phyloP scores from a whole-genome alignment of 257 asterid species.

The Craterostigma plantagineum region DNA sequence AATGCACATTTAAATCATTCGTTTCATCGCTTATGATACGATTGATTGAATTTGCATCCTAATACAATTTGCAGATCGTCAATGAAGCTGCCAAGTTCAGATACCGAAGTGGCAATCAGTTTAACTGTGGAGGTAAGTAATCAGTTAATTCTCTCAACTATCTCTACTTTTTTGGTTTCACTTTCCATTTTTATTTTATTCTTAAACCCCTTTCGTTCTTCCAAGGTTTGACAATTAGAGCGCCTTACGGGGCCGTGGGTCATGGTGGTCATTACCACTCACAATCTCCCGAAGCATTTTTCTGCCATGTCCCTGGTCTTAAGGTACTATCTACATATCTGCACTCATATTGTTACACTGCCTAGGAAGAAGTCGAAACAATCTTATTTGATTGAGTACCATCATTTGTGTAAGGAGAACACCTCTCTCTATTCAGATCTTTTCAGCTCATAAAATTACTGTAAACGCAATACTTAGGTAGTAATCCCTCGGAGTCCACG shows the following conservation, averaged over 20 bases:
- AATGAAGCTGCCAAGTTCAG: slow-evolving; percentile 97
- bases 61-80: slow-evolving; percentile 41
- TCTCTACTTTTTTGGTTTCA: too few relatives aligned
- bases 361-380: background rate
- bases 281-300: slow-evolving; percentile 97
- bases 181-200: background rate
- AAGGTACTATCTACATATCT: slow-evolving; percentile 41
- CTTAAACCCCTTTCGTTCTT: slow-evolving; percentile 7
- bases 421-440: too few relatives aligned
- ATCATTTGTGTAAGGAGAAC: background rate
- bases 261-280: slow-evolving; percentile 99
- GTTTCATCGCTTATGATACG: background rate
- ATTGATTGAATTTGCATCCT: slow-evolving; percentile 8
- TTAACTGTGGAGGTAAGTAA: slow-evolving; percentile 98
- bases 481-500: slow-evolving; percentile 92
- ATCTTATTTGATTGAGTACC: too few relatives aligned
- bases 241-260: slow-evolving; percentile 99
- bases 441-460: background rate
- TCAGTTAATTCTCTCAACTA: background rate
- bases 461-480: slow-evolving; percentile 30
- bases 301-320: slow-evolving; percentile 98
- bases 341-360: too few relatives aligned
- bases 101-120: slow-evolving; percentile 93
- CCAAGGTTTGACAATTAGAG: slow-evolving; percentile 80
- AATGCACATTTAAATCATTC: background rate